Base-by-base conservation (phyloP, 2,329 filamentous ascomycete species). In the Sporothrix luriei region DNA sequence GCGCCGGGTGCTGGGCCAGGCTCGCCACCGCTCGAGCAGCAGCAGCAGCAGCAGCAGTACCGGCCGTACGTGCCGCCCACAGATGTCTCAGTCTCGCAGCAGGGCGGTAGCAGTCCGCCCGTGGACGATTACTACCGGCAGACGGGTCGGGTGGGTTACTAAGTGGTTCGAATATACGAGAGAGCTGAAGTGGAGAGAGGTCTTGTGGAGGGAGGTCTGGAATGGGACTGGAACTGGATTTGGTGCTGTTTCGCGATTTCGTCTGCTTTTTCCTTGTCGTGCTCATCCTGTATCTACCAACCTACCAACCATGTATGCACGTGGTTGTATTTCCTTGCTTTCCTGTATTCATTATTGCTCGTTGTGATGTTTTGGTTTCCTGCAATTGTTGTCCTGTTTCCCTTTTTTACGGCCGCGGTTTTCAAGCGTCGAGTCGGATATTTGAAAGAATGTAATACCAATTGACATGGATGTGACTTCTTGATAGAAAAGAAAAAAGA, bases 51-150 rank as follows among this genome's bases (percentile, higher is more conserved):
- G 74, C 80, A 80, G 51, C 85, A 87, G 76, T 90, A 89, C 74
- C 88, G 85, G 76, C 84, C 88, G 0, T 90, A 90, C 70, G 82
- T 84, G 2, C 86, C 86, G 4, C 84, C 71, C 51, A 75, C 40
- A 78, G 72, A 68, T 2, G 19, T 11, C 1, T 29, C 62, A 0
- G 62, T 24, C 6, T 26, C 62, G 66, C 76, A 21, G 46, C 82
- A 79, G 11, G 82, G 82, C 85, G 29, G 64, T 57, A 21, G n/a
- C 62, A 26, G 54, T 7, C 57, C 40, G 33, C 43, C 43, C 13
- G 84, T 85, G 4, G 82, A 81, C 65, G 86, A 87, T 75, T 88
- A 86, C 74, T 88, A 88, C 75, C 80, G 85, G 64, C 82, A 84
- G 73, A 29, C 72, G 0, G 72, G 73, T 4, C 70, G 71, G n/a